Percentiles rank a stretch among this genome's conserved stretches.
Conservation (phyloP, 2,329 filamentous ascomycete genomes). For the Diaporthe longicolla region DNA sequence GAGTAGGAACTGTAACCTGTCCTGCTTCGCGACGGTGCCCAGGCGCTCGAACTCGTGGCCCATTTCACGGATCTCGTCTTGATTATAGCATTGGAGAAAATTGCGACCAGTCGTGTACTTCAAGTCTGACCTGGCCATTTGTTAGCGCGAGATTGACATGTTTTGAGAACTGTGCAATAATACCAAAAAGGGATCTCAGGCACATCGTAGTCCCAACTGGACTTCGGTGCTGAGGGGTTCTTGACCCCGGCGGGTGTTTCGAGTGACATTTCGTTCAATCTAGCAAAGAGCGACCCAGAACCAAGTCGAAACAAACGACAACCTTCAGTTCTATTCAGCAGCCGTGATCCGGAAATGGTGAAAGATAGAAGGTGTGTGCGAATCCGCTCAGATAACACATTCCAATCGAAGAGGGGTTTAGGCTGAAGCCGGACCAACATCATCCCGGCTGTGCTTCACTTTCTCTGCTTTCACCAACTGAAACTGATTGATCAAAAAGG, state of each 20-base stretch:
- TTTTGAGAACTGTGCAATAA: background rate
- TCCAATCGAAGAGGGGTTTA: background rate
- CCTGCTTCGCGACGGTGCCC: background rate
- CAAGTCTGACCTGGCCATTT: background rate
- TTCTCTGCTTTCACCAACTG: background rate
- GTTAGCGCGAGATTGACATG: background rate
- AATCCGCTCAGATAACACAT: background rate
- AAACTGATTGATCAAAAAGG: background rate
- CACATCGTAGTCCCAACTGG: constrained; percentile 25
- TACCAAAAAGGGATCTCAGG: constrained; percentile 29
- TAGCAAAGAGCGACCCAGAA: background rate
- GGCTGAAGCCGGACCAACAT: constrained; percentile 1
- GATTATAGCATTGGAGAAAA: constrained; percentile 9
- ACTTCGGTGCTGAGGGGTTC: constrained; percentile 20
- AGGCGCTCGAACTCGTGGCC: background rate
- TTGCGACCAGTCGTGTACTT: constrained; percentile 17
- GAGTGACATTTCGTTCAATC: background rate
- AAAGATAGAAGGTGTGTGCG: background rate
- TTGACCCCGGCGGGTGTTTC: constrained; percentile 23
- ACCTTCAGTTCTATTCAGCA: background rate
- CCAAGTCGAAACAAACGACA: background rate
- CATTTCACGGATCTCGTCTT: background rate
- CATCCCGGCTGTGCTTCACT: background rate
- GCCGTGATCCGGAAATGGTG: too few species aligned
- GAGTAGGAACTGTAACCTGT: constrained; percentile 12